Evolutionary conservation across 106 monocot species (phyloP), one percentile per base, ranked within the genome.

Genomic region (Phalaenopsis equestris): DNA sequence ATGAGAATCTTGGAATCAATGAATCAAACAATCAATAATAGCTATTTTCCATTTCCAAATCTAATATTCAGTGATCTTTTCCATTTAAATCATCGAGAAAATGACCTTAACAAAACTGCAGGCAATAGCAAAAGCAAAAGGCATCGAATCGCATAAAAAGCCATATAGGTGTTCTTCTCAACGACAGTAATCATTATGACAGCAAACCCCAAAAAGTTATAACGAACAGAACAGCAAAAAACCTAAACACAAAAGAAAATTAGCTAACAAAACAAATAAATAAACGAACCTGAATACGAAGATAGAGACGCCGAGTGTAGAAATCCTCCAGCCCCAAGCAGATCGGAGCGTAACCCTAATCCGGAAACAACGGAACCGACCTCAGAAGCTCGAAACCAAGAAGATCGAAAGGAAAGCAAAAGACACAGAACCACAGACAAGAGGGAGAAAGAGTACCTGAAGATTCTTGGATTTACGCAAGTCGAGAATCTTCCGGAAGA

Each of bases 291-390:
- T 97, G 96, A 78, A 90, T 87, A 46, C 96, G 90, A 56, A 89
- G 96, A 84, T 94, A 97, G 41, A 97, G 85, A 48, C 96, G 81
- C 5, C 93, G 85, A 41, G 84, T 85, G 79, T 92, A 94, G 86
- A 97, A 97, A 92, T 97, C 93, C 47, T 97, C 92, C 43, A 87
- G 78, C 67, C 96, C 91, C 41, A 87, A 77, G 79, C 96, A 97
- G 78, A 97, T 83, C 52, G 96, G 96, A 46, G 96, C 96, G 67
- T 94, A 94, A 16, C 96, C 96, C 82, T 92, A 82, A 16, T 39
- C 36, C 83, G 19, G 41, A 57, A 77, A 36, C 8, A 72, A 37
- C 10, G 3, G 12, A 56, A 23, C 12, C 48, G 21, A 80, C 21
- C 49, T 58, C 73, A 37, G 43, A 49, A 68, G 2, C 41, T 46